A percentile compares a stretch with the other conserved stretches of the same genome.
phyloP scores from a whole-genome alignment of 2,329 filamentous ascomycete genomes.

The Cercospora zeae-maydis region DNA sequence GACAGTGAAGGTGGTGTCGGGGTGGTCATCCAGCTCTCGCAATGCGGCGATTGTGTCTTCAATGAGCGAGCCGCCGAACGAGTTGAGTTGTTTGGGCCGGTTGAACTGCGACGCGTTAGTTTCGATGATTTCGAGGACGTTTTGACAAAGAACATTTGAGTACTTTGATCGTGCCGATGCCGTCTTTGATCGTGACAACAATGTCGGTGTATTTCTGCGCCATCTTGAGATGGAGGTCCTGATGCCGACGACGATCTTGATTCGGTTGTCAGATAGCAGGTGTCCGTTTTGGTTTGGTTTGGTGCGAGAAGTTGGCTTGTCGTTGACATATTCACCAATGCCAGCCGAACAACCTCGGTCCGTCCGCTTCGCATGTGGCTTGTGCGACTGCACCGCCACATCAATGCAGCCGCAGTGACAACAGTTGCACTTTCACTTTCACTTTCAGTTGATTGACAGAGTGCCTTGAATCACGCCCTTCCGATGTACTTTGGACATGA shows the following conservation, averaged over 20 bases:
- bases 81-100: slow-evolving; percentile 30
- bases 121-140: neutral
- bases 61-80: slow-evolving; percentile 27
- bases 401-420: neutral
- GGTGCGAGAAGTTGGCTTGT: neutral
- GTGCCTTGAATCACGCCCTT: too few species aligned
- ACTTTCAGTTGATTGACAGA: neutral
- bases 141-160: neutral
- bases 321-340: slow-evolving; percentile 21
- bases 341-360: slow-evolving; percentile 39
- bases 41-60: slow-evolving; percentile 29
- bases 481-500: too few species aligned
- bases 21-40: slow-evolving; percentile 29
- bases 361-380: slow-evolving; percentile 30
- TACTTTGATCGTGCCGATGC: slow-evolving; percentile 30
- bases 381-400: neutral
- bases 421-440: neutral
- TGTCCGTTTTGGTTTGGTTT: neutral
- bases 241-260: neutral
- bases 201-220: slow-evolving; percentile 26
- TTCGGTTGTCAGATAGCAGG: neutral
- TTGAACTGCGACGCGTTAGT: slow-evolving; percentile 24
- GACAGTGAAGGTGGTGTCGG: slow-evolving; percentile 30
- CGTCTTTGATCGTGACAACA: slow-evolving; percentile 26
- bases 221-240: neutral